Conservation (phyloP, 1,139 yeast species). For the Candida gigantensis region DNA sequence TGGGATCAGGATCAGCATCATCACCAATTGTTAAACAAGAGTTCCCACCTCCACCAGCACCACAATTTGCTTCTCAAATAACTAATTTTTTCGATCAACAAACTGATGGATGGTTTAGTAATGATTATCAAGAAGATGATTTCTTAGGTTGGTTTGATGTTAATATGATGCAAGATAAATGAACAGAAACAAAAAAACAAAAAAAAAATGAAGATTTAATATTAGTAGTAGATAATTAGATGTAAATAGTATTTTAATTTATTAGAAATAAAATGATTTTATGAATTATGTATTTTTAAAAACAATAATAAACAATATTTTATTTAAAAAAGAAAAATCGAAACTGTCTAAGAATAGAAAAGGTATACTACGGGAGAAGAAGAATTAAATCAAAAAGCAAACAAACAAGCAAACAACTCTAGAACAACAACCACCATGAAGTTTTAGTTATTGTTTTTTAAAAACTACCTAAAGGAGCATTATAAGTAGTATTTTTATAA, state of each 20-base stretch:
- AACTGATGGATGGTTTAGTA: constrained; percentile 73
- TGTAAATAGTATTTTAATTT: too few species aligned
- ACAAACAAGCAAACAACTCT: constrained; percentile 2
- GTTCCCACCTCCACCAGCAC: constrained; percentile 2
- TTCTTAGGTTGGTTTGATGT: constrained; percentile 94
- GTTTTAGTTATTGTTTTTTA: constrained; percentile 2
- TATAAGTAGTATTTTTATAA: constrained; percentile 26
- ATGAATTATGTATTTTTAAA: too few species aligned
- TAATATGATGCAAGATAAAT: constrained; percentile 34
- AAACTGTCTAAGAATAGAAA: too few species aligned
- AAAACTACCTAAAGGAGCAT: constrained; percentile 22
- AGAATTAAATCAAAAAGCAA: too few species aligned
- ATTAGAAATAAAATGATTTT: too few species aligned
- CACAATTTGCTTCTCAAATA: constrained; percentile 40
- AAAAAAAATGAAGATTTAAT: background rate
- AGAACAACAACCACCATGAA: background rate
- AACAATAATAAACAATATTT: too few species aligned
- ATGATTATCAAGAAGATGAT: constrained; percentile 77
- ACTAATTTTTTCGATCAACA: constrained; percentile 74
- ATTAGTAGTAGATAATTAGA: too few species aligned
- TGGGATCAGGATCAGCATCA: too few species aligned
- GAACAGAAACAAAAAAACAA: background rate
- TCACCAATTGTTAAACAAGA: constrained; percentile 4
- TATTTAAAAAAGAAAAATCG: too few species aligned
- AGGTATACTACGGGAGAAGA: too few species aligned